Evolutionary conservation across 169 alveolate species (phyloP).

Genomic region (Eimeria maxima): DNA sequence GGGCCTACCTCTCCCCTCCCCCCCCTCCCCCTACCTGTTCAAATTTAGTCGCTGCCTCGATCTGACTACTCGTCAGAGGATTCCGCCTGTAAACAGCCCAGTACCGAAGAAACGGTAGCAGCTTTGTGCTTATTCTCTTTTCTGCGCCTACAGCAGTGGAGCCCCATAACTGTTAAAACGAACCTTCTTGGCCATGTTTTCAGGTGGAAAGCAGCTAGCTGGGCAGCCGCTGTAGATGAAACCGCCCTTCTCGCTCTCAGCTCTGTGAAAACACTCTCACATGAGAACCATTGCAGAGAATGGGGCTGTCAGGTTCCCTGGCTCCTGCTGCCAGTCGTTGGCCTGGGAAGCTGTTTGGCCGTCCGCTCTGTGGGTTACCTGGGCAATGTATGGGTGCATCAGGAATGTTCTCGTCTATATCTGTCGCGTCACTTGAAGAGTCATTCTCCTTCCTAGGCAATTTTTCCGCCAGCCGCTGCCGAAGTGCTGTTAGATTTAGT

Average conservation of each 20-base stretch:
- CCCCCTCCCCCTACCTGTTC: too few species aligned
- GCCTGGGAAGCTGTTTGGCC: too few species aligned
- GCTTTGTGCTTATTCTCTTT: too few species aligned
- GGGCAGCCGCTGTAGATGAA: constrained; percentile 21
- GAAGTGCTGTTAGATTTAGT: constrained; percentile 40
- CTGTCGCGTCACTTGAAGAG: background rate
- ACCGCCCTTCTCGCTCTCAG: background rate
- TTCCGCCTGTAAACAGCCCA: constrained; percentile 9
- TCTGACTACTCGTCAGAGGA: constrained; percentile 25
- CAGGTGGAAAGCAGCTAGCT: constrained; percentile 42
- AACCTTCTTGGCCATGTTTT: constrained; percentile 60
- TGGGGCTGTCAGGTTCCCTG: too few species aligned
- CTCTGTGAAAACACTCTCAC: background rate
- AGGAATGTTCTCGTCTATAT: background rate
- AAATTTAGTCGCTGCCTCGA: constrained; percentile 30
- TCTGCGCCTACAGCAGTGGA: too few species aligned
- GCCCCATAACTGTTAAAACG: background rate
- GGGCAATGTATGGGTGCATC: background rate
- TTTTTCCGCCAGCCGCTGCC: background rate
- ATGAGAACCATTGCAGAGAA: too few species aligned
- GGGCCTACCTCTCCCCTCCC: background rate
- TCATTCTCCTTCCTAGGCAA: background rate
- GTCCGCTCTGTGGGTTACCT: too few species aligned
- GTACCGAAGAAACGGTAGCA: too few species aligned
- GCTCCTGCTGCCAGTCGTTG: too few species aligned